Evolutionary conservation across 2,329 filamentous ascomycete genomes (phyloP), one percentile per base, ranked within the genome.

Genomic region (Atkinsonella texensis): DNA sequence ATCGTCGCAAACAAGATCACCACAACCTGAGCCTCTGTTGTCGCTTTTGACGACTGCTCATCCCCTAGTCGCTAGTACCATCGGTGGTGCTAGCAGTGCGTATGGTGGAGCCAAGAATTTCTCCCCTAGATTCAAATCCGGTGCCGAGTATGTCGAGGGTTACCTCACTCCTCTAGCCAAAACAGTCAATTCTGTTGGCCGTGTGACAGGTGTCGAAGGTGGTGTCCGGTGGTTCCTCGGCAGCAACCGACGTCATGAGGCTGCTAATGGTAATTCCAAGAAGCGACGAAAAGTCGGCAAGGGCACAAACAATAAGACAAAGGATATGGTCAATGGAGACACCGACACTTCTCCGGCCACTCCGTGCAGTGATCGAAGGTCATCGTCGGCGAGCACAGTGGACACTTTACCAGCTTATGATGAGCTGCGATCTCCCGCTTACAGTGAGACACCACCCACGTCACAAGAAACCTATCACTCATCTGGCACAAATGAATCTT

Each of bases 41-140:
- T 87, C 88, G 5, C 80, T 97, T 1, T 78, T 97, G 20, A 94
- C 89, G 0, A 90, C 88, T 2, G 87, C 87, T 1, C 89, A 96
- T 63, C 91, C 91, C 0, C 74, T 94, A 55, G 78, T 96, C 15
- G 89, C 87, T 10, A 88, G 82, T 31, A 89, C 89, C 0, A 90
- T 95, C 59, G 88, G 87, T 58, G 83, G 84, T 49, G 91, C 89
- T 0, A 79, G 91, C 8, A 89, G 86, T 1, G 88, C 87, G 1
- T 97, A 97, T 65, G 84, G 85, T 31, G 84, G 79, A 2, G 89
- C 87, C 11, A 96, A 97, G 68, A 88, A 90, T 58, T 94, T 91
- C 61, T 94, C 89, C 1, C 89, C 91, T 0, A 80, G 86, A 2
- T 88, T 96, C 63, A 89, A 87, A 66, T 86, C 87, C n/a, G 81